Evolutionary conservation across 2,329 filamentous ascomycete genomes (phyloP).

Genomic region (Zymoseptoria crescenta): DNA sequence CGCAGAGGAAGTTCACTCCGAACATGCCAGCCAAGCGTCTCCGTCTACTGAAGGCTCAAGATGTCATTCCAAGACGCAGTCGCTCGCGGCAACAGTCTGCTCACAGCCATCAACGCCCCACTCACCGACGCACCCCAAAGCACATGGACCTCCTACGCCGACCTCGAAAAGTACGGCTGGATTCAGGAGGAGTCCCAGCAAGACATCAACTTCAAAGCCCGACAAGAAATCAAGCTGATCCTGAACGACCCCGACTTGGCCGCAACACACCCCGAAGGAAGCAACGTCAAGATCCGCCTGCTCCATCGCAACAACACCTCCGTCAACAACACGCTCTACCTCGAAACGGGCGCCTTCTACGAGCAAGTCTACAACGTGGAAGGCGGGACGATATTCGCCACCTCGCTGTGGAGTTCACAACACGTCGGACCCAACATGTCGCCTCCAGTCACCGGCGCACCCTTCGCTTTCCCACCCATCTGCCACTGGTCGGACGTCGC

Average conservation of each 20-base stretch:
- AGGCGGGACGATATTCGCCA: conserved; percentile 1
- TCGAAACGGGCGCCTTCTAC: not conserved
- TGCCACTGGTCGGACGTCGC: conserved; percentile 9
- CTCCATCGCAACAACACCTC: not conserved
- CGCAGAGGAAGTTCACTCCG: not conserved
- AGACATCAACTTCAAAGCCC: not conserved
- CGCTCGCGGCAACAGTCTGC: not conserved
- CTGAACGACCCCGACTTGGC: not conserved
- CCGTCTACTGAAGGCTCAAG: not conserved
- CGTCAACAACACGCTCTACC: not conserved
- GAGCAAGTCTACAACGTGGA: not conserved
- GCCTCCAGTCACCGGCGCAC: conserved; percentile 4
- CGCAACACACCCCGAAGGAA: not conserved
- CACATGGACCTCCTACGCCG: not conserved
- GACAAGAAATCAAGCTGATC: not conserved
- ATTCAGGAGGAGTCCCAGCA: not conserved
- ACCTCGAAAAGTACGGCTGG: conserved; percentile 2
- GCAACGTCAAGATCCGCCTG: not conserved
- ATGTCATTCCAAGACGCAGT: not conserved
- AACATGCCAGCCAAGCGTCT: not conserved
- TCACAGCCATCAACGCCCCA: not conserved
- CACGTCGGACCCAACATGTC: not conserved
- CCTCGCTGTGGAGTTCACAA: not conserved
- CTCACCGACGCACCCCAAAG: not conserved
- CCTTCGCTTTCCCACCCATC: conserved; percentile 1